Percentiles rank a stretch among this genome's conserved stretches.
phyloP scores from a whole-genome alignment of 2,329 filamentous ascomycete genomes.

The Aspergillus glaucus region DNA sequence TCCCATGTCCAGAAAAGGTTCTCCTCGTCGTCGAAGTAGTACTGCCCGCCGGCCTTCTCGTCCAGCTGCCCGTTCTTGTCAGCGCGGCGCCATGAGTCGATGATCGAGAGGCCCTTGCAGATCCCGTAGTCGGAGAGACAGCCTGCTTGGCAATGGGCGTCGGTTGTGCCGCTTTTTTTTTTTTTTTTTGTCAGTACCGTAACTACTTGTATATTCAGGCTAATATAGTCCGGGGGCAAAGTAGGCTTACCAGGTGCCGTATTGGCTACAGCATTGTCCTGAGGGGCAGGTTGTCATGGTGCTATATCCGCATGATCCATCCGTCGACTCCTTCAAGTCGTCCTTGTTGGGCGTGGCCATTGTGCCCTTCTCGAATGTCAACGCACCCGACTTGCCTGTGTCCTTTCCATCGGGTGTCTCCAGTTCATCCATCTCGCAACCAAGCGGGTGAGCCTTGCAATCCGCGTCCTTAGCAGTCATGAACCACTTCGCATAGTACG shows the following conservation, averaged over 20 bases:
- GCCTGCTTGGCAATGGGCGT: constrained; percentile 25
- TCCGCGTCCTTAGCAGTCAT: constrained; percentile 44
- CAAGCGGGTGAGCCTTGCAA: constrained; percentile 45
- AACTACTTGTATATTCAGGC: constrained; percentile 5
- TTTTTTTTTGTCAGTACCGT: constrained; percentile 15
- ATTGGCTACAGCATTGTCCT: constrained; percentile 29
- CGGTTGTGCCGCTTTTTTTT: constrained; percentile 23
- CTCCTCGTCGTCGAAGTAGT: constrained; percentile 58
- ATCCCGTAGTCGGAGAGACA: constrained; percentile 36
- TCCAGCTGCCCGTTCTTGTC: constrained; percentile 51
- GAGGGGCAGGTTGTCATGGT: constrained; percentile 24
- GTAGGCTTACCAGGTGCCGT: constrained; percentile 29
- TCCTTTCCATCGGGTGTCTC: constrained; percentile 58
- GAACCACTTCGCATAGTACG: constrained; percentile 66
- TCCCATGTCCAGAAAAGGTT: constrained; percentile 71
- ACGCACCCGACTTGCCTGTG: constrained; percentile 45
- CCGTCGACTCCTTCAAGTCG: constrained; percentile 16
- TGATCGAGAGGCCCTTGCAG: constrained; percentile 45
- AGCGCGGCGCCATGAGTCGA: constrained; percentile 54
- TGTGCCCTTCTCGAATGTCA: constrained; percentile 43
- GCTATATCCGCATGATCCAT: constrained; percentile 29
- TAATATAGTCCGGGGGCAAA: neutral
- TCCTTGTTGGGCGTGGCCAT: constrained; percentile 18
- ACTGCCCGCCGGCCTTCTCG: constrained; percentile 54
- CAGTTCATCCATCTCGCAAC: constrained; percentile 54